Evolutionary conservation across 1,139 yeast genomes (phyloP).

Genomic region (Lodderomyces beijingensis): DNA sequence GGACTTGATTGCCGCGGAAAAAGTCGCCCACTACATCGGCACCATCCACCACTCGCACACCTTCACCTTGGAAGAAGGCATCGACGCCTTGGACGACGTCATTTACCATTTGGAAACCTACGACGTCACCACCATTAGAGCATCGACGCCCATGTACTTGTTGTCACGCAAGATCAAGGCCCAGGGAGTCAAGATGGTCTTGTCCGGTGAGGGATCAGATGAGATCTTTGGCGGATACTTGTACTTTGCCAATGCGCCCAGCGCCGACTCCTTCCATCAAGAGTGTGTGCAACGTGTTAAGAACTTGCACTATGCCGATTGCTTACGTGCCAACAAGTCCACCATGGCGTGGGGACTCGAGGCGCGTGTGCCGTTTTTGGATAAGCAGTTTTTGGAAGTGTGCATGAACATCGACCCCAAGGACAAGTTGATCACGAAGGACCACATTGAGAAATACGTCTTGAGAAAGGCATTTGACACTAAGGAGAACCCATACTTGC

Average conservation of each 20-base stretch:
- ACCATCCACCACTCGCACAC: constrained; percentile 97
- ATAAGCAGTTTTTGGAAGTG: constrained; percentile 83
- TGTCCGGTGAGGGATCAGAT: constrained; percentile 98
- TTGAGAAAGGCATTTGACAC: constrained; percentile 97
- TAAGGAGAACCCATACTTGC: constrained; percentile 80
- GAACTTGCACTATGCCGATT: constrained; percentile 95
- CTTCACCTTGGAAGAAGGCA: constrained; percentile 92
- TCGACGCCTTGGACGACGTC: constrained; percentile 92
- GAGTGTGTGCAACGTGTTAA: constrained; percentile 95
- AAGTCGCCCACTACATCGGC: constrained; percentile 93
- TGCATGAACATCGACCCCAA: constrained; percentile 93
- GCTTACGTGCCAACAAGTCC: constrained; percentile 97
- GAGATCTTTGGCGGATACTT: constrained; percentile 98
- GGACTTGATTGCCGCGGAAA: constrained; percentile 91
- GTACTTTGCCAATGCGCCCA: constrained; percentile 95
- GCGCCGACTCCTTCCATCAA: constrained; percentile 84
- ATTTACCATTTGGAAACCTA: constrained; percentile 94
- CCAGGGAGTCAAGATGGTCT: constrained; percentile 98
- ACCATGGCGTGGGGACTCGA: constrained; percentile 99
- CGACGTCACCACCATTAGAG: constrained; percentile 98
- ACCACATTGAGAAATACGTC: constrained; percentile 85
- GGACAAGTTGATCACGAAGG: constrained; percentile 75
- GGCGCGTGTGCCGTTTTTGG: constrained; percentile 99
- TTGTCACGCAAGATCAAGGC: constrained; percentile 96
- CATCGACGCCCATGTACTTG: constrained; percentile 98